phyloP scores from a whole-genome alignment of 2,329 filamentous ascomycete genomes.

The Diplocarpon mali region DNA sequence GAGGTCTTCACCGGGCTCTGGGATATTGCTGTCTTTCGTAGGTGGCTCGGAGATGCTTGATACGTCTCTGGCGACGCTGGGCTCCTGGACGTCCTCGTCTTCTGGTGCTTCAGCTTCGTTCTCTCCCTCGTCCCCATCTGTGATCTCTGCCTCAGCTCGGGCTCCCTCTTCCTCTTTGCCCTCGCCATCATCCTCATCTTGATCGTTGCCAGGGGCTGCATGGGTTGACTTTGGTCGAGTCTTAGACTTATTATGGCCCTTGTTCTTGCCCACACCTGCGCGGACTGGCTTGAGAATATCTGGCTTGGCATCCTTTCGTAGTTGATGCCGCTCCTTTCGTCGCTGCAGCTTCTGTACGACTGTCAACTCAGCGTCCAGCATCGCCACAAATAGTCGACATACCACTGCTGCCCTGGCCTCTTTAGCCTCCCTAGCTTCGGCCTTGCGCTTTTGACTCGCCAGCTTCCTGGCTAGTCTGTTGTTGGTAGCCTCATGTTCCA shows the following conservation, averaged over 20 bases:
- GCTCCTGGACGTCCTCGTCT: too few species aligned
- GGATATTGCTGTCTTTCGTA: too few species aligned
- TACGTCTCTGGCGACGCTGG: too few species aligned
- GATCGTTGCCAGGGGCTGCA: too few species aligned
- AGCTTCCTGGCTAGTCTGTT: neutral
- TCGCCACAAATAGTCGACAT: too few species aligned
- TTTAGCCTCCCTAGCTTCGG: neutral
- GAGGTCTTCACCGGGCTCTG: too few species aligned
- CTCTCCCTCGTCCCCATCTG: too few species aligned
- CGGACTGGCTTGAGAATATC: neutral
- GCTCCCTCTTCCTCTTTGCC: too few species aligned
- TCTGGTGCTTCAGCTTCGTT: too few species aligned
- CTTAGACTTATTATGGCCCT: neutral
- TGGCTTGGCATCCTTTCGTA: neutral
- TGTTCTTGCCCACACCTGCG: neutral
- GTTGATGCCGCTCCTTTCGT: neutral
- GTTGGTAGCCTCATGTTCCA: neutral
- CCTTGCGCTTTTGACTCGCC: neutral
- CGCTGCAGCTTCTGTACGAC: neutral
- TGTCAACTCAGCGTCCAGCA: neutral
- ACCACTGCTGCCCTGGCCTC: neutral
- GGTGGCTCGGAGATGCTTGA: too few species aligned
- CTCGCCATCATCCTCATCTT: too few species aligned
- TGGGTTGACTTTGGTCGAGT: neutral
- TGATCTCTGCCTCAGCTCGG: too few species aligned